Evolutionary conservation across 2,329 filamentous ascomycete genomes (phyloP).

Genomic region (Paraphoma chrysanthemicola): DNA sequence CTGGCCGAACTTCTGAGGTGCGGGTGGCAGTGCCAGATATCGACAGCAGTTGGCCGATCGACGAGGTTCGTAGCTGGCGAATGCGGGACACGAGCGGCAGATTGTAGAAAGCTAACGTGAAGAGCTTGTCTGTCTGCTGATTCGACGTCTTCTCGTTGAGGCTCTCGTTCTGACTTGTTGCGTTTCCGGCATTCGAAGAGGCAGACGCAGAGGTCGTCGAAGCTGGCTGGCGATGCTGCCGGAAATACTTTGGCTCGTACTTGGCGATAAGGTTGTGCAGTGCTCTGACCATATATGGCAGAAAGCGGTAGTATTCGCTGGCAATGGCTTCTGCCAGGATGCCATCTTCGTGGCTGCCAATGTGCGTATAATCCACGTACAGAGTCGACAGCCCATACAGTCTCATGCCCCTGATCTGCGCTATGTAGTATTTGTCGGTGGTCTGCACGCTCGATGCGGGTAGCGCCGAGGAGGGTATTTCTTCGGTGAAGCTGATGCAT

Average conservation of each 20-base stretch:
- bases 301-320: conserved; percentile 91
- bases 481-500: conserved; percentile 66
- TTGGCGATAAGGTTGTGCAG: conserved; percentile 94
- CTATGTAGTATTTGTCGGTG: conserved; percentile 84
- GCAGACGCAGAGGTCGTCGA: conserved; percentile 75
- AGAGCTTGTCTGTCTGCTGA: conserved; percentile 96
- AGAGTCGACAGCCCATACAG: conserved; percentile 80
- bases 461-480: conserved; percentile 67
- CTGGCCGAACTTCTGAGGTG: conserved; percentile 95
- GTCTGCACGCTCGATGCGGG: conserved; percentile 74
- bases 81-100: conserved; percentile 85
- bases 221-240: conserved; percentile 86
- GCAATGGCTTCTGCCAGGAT: conserved; percentile 86
- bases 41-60: conserved; percentile 91
- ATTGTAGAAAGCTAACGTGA: conserved; percentile 92
- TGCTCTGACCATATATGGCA: conserved; percentile 87
- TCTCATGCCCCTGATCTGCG: conserved; percentile 80
- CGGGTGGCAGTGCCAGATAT: conserved; percentile 97
- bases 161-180: conserved; percentile 63
- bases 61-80: conserved; percentile 82
- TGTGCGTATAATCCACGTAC: conserved; percentile 86
- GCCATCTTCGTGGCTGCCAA: conserved; percentile 77
- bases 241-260: conserved; percentile 92
- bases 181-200: conserved; percentile 65
- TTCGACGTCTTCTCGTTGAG: conserved; percentile 79